Base-by-base conservation (phyloP, 208 protist genomes). In the Leishmania tropica region DNA sequence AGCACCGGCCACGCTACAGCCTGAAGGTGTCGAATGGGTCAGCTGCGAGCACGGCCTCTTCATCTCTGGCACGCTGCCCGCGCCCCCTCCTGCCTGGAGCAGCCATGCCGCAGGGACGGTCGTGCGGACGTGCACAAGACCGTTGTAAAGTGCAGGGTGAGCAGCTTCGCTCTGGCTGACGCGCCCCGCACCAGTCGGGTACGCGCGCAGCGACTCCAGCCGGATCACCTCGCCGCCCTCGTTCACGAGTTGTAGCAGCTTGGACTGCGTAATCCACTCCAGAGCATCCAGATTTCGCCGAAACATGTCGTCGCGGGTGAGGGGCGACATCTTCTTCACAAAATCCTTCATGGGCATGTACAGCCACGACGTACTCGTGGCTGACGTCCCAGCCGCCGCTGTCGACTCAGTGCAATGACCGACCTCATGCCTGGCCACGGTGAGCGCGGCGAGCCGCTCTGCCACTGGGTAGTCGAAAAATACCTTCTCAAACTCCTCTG, bases 261-360 rank as follows among this genome's bases (percentile, higher is more conserved):
- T 45, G 1, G 84, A 87, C 48, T 67, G 53, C 6, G 76, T 47
- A 5, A 95, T 81, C 84, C 85, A 93, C 35, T 84, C 47, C 31
- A 88, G 75, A 31, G 83, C 87, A 56, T 86, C 80, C 28, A 81
- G 74, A 17, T 80, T 76, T 7, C 79, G 45, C 4, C 64, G 73
- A 73, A 92, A 90, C 6, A 96, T 90, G 37, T 84, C 83, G 76
- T 96, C 90, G 10, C 89, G 81, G 31, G 85, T 88, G 40, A 86
- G 72, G n/a, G 82, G 65, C 28, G 92, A 88, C 40, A 93, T 76
- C 31, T 80, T 42, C n/a, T 87, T 76, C 35, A 94, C 79, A 90
- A 96, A 96, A 13, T 53, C 74, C n/a, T 86, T 86, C 58, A 96
- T 70, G 24, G 84, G 76, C 76, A 94, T 87, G 75, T 58, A 81